Conservation (phyloP, 176 grass and related monocot species). For the Puccinellia tenuiflora region DNA sequence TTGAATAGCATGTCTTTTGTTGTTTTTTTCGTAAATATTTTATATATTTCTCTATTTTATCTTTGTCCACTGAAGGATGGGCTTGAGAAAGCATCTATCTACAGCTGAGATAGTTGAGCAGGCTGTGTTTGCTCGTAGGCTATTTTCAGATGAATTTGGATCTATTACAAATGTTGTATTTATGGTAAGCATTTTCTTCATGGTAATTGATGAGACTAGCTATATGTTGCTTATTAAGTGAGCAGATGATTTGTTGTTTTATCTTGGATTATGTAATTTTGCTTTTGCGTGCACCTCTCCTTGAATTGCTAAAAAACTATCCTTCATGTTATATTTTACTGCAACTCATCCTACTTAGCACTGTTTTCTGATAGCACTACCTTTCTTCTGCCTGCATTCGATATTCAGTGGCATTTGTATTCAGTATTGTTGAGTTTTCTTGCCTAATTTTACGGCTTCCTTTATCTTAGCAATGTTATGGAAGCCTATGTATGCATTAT, state of each 20-base stretch:
- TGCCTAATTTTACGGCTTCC: neutral
- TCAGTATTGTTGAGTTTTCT: neutral
- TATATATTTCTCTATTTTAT: neutral
- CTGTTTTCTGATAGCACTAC: neutral
- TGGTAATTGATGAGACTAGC: slow-evolving; percentile 13
- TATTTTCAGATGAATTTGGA: slow-evolving; percentile 92
- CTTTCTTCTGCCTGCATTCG: neutral
- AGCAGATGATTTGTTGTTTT: neutral
- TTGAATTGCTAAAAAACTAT: neutral
- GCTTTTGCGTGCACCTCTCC: neutral
- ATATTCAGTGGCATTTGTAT: slow-evolving; percentile 8
- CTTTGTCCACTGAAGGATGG: slow-evolving; percentile 58
- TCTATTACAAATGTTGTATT: slow-evolving; percentile 92
- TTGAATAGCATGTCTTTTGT: neutral
- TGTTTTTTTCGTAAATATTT: neutral
- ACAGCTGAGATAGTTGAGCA: slow-evolving; percentile 98
- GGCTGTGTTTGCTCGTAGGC: slow-evolving; percentile 82
- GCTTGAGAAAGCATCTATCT: slow-evolving; percentile 82
- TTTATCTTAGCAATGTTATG: neutral
- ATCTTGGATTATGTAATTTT: neutral
- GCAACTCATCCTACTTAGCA: neutral
- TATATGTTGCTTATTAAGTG: neutral
- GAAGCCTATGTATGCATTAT: neutral
- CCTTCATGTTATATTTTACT: neutral
- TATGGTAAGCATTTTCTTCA: slow-evolving; percentile 65